phyloP scores from a whole-genome alignment of 2,329 filamentous ascomycete species.

The Chaetomium sp. region DNA sequence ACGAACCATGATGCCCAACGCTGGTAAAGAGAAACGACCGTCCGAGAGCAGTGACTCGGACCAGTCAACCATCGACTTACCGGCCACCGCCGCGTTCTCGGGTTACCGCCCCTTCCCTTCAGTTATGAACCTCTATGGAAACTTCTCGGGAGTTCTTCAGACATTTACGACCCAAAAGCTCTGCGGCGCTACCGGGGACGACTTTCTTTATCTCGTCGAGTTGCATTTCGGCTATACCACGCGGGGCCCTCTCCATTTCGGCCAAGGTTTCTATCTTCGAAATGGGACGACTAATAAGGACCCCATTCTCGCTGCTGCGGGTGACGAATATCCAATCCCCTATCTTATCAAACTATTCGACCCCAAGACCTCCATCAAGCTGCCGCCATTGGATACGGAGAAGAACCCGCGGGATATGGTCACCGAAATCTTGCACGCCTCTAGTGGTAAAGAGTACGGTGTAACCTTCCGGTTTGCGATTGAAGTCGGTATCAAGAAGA shows the following conservation, averaged over 20 bases:
- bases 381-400: conserved; percentile 20
- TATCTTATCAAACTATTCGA: conserved; percentile 13
- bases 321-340: conserved; percentile 11
- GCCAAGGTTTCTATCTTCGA: conserved; percentile 21
- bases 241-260: conserved; percentile 23
- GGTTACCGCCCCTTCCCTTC: conserved; percentile 21
- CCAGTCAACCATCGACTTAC: neutral
- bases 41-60: neutral
- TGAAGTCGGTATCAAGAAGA: conserved; percentile 18
- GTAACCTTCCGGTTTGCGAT: conserved; percentile 22
- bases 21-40: neutral
- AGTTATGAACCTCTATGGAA: conserved; percentile 21
- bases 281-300: conserved; percentile 18
- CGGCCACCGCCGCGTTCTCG: neutral
- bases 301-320: conserved; percentile 23
- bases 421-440: conserved; percentile 19
- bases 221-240: conserved; percentile 17
- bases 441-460: neutral
- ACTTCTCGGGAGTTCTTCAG: conserved; percentile 10
- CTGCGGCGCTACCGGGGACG: conserved; percentile 16
- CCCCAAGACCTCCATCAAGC: conserved; percentile 16
- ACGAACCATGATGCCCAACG: neutral
- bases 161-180: conserved; percentile 16
- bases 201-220: conserved; percentile 24
- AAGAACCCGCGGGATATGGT: conserved; percentile 17